Percentiles rank a stretch among this genome's conserved stretches.
Evolutionary conservation across 2,329 filamentous ascomycete genomes (phyloP).

Genomic region (Lasiodiplodia hormozganensis): DNA sequence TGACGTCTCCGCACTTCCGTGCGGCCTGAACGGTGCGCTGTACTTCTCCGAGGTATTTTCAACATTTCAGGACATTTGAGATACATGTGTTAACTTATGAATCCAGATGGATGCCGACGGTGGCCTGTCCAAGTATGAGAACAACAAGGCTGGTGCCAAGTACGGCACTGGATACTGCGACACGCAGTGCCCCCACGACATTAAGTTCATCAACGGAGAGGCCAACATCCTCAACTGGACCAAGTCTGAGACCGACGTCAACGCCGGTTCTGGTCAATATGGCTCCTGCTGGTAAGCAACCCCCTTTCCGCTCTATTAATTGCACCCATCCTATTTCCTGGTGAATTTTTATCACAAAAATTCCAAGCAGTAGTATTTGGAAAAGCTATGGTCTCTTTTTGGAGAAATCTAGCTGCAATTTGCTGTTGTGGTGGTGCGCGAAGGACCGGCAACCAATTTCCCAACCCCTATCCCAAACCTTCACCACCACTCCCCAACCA

Average conservation of each 20-base stretch:
- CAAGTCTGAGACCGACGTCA: conserved; percentile 60
- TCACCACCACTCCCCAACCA: too few species aligned
- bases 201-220: conserved; percentile 63
- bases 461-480: background rate
- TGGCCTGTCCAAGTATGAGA: conserved; percentile 58
- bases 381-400: too few species aligned
- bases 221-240: conserved; percentile 64
- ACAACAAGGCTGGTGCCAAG: conserved; percentile 61
- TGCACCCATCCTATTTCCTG: background rate
- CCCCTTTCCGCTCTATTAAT: background rate
- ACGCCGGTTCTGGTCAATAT: conserved; percentile 59
- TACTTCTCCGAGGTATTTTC: conserved; percentile 54
- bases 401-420: too few species aligned
- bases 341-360: too few species aligned
- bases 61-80: background rate
- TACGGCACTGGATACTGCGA: conserved; percentile 64
- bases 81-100: background rate
- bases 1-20: conserved; percentile 67
- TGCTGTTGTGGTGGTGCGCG: too few species aligned
- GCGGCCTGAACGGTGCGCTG: conserved; percentile 74
- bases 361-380: too few species aligned
- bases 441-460: too few species aligned
- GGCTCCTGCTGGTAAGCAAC: conserved; percentile 62
- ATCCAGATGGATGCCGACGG: conserved; percentile 68
- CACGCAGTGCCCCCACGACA: conserved; percentile 51